Evolutionary conservation across 2,329 filamentous ascomycete species (phyloP).

Genomic region (Aspergillus japonicus): DNA sequence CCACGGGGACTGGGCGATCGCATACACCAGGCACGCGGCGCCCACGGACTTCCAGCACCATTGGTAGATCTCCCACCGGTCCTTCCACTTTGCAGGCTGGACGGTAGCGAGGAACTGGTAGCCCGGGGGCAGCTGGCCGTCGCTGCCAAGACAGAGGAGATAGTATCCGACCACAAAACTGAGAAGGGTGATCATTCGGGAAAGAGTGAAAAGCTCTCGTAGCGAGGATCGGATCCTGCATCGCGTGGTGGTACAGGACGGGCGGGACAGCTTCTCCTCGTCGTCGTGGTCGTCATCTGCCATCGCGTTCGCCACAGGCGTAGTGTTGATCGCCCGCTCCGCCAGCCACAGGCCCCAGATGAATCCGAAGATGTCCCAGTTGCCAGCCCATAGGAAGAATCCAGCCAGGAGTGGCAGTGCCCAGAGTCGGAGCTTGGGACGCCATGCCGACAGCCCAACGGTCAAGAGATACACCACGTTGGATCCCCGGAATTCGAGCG

Average conservation of each 20-base stretch:
- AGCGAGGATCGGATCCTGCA: neutral
- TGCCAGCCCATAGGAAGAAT: conserved; percentile 24
- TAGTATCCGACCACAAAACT: conserved; percentile 19
- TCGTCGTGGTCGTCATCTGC: neutral
- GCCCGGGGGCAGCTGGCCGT: conserved; percentile 20
- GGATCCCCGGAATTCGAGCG: conserved; percentile 24
- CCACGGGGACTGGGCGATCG: conserved; percentile 17
- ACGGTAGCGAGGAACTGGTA: conserved; percentile 19
- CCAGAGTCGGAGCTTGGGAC: conserved; percentile 12
- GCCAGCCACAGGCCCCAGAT: conserved; percentile 24
- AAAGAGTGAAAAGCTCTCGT: neutral
- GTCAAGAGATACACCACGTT: conserved; percentile 19
- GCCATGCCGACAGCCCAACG: conserved; percentile 15
- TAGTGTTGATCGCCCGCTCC: conserved; percentile 2
- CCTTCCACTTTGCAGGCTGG: conserved; percentile 20
- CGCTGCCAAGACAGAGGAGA: conserved; percentile 22
- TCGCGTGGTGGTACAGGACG: neutral
- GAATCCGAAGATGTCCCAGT: conserved; percentile 24
- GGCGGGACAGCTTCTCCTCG: neutral
- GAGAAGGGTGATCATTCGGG: neutral
- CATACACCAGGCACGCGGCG: conserved; percentile 19
- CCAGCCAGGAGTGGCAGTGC: conserved; percentile 8
- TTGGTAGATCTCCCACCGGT: conserved; percentile 19
- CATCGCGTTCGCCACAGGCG: neutral
- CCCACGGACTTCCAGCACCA: conserved; percentile 23